These are phyloP conservation scores for Aulographum hederae DNA, from an alignment of 2,329 filamentous ascomycete genomes.

Conservation along the genomic window DNA sequence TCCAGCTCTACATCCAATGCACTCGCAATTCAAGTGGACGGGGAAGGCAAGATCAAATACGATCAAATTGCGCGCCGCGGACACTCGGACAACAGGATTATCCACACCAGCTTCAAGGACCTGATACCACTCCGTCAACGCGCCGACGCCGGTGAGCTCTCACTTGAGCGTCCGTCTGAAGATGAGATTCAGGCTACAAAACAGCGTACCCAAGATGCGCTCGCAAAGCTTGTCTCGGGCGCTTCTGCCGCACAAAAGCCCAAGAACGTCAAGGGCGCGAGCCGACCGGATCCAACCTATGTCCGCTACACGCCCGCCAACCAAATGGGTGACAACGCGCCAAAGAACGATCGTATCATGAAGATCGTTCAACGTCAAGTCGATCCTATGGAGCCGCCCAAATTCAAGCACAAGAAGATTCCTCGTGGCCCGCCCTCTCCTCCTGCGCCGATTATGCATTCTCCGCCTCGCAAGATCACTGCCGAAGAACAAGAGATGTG, in stretches of 20 bases:
- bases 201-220: slow-evolving; percentile 71
- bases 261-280: slow-evolving; percentile 77
- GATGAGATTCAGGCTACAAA: slow-evolving; percentile 73
- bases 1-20: slow-evolving; percentile 53
- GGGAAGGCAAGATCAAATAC: slow-evolving; percentile 86
- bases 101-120: slow-evolving; percentile 94
- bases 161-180: slow-evolving; percentile 64
- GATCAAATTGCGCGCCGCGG: slow-evolving; percentile 85
- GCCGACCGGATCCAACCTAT: slow-evolving; percentile 71
- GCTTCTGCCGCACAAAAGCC: slow-evolving; percentile 87
- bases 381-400: slow-evolving; percentile 92
- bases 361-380: slow-evolving; percentile 91
- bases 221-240: slow-evolving; percentile 65
- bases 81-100: slow-evolving; percentile 64
- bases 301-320: slow-evolving; percentile 91
- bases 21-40: slow-evolving; percentile 79
- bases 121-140: slow-evolving; percentile 85
- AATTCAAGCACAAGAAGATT: slow-evolving; percentile 98
- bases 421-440: slow-evolving; percentile 82
- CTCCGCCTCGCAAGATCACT: slow-evolving; percentile 82
- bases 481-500: slow-evolving; percentile 95
- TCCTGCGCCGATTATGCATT: slow-evolving; percentile 87
- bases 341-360: slow-evolving; percentile 90
- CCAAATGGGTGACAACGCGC: slow-evolving; percentile 75
- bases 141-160: slow-evolving; percentile 82